Base-by-base conservation (phyloP, 2,329 filamentous ascomycete species). In the Lasiodiplodia theobromae region DNA sequence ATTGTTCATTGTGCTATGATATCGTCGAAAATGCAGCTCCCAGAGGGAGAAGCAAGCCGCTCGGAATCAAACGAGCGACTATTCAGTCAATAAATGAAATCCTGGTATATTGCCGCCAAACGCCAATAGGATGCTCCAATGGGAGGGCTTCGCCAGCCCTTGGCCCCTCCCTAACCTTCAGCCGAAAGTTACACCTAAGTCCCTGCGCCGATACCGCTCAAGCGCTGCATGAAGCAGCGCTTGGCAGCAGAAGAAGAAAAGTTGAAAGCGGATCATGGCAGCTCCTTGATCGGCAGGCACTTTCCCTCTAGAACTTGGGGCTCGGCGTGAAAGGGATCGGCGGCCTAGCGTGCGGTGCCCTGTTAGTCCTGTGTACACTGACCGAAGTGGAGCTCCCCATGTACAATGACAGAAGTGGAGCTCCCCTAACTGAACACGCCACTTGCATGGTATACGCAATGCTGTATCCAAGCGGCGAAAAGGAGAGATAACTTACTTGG, bases 401-500 rank as follows among this genome's bases (percentile, higher is more conserved):
- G 60, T 31, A 52, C 18, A 53, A 54, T 31, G 21, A n/a, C 16
- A 4, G 25, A 53, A 54, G 51, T 40, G 37, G 44, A 47, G 40
- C 37, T 40, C 54, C 23, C 31, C 51, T 47, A 25, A 56, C 74
- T 21, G 75, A 70, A 63, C 73, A 74, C 49, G 74, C 74, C 53
- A 66, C 72, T 77, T 62, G 65, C 23, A 18, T 31, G 25, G 54
- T 4, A 28, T 25, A 25, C 31, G 65, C 37, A 51, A 56, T 49
- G 8, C 67, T n/a, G 31, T 10, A n/a, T 7, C n/a, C 34, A n/a
- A 44, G n/a, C 44, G 37, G 44, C 37, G 34, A 40, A 67, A 38
- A 57, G 31, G 54, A 57, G 54, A 12, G 66, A 25, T 2, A 54
- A 72, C 78, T 71, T 71, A 81, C 79, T 76, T 77, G 31, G 77